phyloP scores from a whole-genome alignment of 352 stramenopile genomes.

The Phytophthora multivora region DNA sequence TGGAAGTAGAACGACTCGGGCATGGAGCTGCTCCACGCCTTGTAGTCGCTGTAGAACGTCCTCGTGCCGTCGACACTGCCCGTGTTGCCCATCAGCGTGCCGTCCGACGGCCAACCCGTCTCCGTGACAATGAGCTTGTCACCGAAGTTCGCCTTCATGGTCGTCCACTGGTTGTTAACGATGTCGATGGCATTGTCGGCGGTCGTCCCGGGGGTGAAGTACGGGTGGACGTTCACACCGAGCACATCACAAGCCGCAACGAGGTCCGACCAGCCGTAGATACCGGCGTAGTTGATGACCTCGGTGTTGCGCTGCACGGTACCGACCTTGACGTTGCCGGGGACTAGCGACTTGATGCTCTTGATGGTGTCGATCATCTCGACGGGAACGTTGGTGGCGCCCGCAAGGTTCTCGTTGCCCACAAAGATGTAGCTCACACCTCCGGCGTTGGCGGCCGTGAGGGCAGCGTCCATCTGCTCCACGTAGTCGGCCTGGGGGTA shows the following conservation, averaged over 20 bases:
- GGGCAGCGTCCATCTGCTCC: constrained; percentile 38
- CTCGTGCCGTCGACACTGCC: constrained; percentile 25
- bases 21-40: constrained; percentile 52
- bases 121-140: constrained; percentile 57
- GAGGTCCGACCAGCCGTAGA: constrained; percentile 38
- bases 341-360: constrained; percentile 46
- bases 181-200: constrained; percentile 40
- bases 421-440: constrained; percentile 64
- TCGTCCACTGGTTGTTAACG: constrained; percentile 43
- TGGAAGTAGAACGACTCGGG: constrained; percentile 70
- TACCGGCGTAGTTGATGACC: constrained; percentile 35
- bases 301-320: constrained; percentile 72
- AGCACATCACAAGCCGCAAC: constrained; percentile 45
- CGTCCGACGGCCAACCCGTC: constrained; percentile 52
- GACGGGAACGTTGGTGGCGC: constrained; percentile 21
- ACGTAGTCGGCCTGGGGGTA: constrained; percentile 46
- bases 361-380: constrained; percentile 46
- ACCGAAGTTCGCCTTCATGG: constrained; percentile 33
- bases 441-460: constrained; percentile 42
- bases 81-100: constrained; percentile 27
- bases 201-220: constrained; percentile 39
- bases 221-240: constrained; percentile 63
- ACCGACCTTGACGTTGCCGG: constrained; percentile 55
- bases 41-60: constrained; percentile 56
- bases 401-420: constrained; percentile 66